Evolutionary conservation across 1,139 yeast species (phyloP), one percentile per base, ranked within the genome.

Genomic region (Blastobotrys capitulatus): DNA sequence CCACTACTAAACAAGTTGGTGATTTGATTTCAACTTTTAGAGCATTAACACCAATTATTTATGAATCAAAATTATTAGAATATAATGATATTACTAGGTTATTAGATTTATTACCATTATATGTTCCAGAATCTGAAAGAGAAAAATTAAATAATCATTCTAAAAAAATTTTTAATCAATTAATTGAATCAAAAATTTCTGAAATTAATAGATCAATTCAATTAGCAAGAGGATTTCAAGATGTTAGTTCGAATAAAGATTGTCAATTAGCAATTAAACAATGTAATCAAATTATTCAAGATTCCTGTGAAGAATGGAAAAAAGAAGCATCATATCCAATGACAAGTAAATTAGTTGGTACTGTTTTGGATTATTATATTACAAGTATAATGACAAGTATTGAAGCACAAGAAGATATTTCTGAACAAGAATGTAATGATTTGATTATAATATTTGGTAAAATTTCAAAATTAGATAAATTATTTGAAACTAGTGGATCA

Each of bases 371-470:
- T 51, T 55, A 55, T 20, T 53, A 60, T 18, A 63, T 64, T 7
- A 53, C 57, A 1, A 43, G 58, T 6, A 49, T 65, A 7, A 60
- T 66, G 29, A 42, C 49, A 1, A 53, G 54, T 9, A 55, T 68
- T 12, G 64, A 60, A 45, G 52, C 56, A 6, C 55, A 55, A 42
- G 55, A 52, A 13, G 70, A 66, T 38, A 68, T 69, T 42, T 60
- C 70, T 1, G 70, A 62, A 39, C 59, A 52, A 18, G 71, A 69
- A 43, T 60, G 67, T 27, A 54, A 55, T 31, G 62, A 60, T 40
- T 53, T 66, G 29, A 56, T 67, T 13, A 51, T 54, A 29, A 51
- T 61, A 13, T 58, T 63, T n/a, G 47, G 56, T 18, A 55, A 55
- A 12, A 53, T 67, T 12, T 50, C 53, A 18, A 51, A 51, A 1